Conservation (phyloP, 164 flowering plant species). For the Brasenia schreberi region DNA sequence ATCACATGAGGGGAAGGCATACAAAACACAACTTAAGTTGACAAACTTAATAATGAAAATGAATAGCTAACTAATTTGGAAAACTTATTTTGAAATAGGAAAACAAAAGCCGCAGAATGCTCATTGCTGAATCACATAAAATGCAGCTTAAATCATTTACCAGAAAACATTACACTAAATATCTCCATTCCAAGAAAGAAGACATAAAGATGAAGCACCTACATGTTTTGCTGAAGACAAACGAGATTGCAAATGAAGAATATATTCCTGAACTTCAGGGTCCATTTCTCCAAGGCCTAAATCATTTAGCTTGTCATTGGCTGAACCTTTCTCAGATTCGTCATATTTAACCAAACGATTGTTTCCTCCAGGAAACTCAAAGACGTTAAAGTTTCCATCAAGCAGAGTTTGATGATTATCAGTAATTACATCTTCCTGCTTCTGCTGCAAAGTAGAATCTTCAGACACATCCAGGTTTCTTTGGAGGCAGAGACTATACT, state of each 20-base stretch:
- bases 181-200: neutral
- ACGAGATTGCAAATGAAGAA: constrained; percentile 42
- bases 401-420: constrained; percentile 17
- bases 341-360: constrained; percentile 15
- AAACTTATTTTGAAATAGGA: neutral
- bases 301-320: constrained; percentile 13
- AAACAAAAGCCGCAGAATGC: neutral
- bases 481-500: constrained; percentile 73
- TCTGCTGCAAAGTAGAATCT: constrained; percentile 17
- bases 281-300: constrained; percentile 54
- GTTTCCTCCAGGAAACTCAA: constrained; percentile 9
- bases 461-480: constrained; percentile 50
- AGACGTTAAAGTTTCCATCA: constrained; percentile 11
- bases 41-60: no score
- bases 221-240: constrained; percentile 61
- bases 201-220: neutral
- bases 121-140: neutral
- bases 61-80: no score
- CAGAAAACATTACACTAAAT: no score
- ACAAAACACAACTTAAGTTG: no score
- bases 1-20: no score
- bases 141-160: neutral
- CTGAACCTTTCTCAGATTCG: constrained; percentile 10
- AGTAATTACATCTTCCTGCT: constrained; percentile 15
- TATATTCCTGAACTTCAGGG: constrained; percentile 49